phyloP scores from a whole-genome alignment of 768 basidiomycete genomes.

The Suillus decipiens region DNA sequence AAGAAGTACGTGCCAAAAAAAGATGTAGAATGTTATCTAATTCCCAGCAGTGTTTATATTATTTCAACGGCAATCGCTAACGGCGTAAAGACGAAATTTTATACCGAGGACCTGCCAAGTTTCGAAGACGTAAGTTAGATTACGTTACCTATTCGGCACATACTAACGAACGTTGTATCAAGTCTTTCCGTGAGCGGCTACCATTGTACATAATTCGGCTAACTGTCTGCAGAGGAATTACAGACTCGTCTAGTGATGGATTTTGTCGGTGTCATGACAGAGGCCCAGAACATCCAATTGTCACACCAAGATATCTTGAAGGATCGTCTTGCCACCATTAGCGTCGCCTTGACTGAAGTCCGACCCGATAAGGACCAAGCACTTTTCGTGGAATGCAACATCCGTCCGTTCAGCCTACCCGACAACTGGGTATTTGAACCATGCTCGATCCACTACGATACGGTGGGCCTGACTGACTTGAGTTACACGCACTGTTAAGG shows the following conservation, averaged over 20 bases:
- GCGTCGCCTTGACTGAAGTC: conserved; percentile 51
- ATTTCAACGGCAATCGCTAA: conserved; percentile 74
- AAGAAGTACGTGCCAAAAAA: conserved; percentile 60
- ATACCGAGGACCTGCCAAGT: conserved; percentile 63
- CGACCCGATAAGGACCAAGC: conserved; percentile 63
- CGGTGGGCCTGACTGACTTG: conserved; percentile 41
- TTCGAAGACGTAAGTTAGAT: conserved; percentile 66
- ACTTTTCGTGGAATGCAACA: conserved; percentile 73
- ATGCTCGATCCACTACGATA: conserved; percentile 74
- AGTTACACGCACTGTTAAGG: neutral
- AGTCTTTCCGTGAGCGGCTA: conserved; percentile 66
- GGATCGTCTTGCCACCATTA: conserved; percentile 46
- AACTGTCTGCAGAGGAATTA: conserved; percentile 53
- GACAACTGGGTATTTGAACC: conserved; percentile 76
- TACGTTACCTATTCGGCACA: conserved; percentile 15
- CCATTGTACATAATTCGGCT: neutral
- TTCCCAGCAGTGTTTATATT: conserved; percentile 44
- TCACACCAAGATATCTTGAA: conserved; percentile 62
- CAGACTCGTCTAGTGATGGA: conserved; percentile 63
- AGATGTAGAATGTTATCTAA: conserved; percentile 2
- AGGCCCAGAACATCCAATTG: conserved; percentile 60
- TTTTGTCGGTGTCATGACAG: conserved; percentile 54
- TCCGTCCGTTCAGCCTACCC: conserved; percentile 64
- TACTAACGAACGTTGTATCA: conserved; percentile 15
- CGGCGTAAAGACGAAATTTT: conserved; percentile 68